These are phyloP conservation scores for Dunaliella primolecta DNA, from an alignment of 139 green algal genomes.

Conservation along the genomic window DNA sequence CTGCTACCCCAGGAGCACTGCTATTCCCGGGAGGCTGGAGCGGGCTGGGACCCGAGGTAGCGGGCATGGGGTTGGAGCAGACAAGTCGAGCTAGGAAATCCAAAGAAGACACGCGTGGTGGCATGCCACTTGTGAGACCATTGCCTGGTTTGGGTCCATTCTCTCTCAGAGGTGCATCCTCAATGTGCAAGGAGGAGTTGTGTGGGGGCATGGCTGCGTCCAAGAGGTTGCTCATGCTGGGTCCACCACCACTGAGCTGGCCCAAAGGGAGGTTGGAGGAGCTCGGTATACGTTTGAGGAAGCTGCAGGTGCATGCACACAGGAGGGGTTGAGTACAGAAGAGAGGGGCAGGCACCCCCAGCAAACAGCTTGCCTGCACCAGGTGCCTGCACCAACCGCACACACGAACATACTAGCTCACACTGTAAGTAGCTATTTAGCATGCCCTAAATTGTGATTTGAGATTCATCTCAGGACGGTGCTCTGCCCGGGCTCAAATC, in stretches of 20 bases:
- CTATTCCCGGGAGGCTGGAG: not conserved
- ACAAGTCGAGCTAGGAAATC: constrained; percentile 6
- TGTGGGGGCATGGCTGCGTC: not conserved
- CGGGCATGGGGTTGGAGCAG: not conserved
- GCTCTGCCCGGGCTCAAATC: too few species aligned
- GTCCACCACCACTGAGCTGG: not conserved
- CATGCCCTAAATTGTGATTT: too few species aligned
- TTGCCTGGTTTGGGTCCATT: not conserved
- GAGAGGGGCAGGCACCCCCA: too few species aligned
- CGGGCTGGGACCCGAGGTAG: not conserved
- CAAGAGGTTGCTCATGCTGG: not conserved
- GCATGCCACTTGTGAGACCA: constrained; percentile 1
- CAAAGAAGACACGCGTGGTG: constrained; percentile 12
- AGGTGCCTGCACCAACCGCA: too few species aligned
- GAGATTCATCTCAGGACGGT: too few species aligned
- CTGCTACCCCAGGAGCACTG: not conserved
- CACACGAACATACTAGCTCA: too few species aligned
- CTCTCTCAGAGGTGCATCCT: too few species aligned
- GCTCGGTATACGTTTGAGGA: not conserved
- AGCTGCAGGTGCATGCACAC: too few species aligned
- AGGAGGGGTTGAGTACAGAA: too few species aligned
- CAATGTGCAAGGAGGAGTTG: not conserved
- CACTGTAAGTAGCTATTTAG: too few species aligned
- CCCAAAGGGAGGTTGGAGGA: not conserved
- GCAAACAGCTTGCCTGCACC: too few species aligned